A percentile compares a stretch with the other conserved stretches of the same genome.
phyloP scores from a whole-genome alignment of 257 asterid genomes.

The Nicotiana noctiflora region DNA sequence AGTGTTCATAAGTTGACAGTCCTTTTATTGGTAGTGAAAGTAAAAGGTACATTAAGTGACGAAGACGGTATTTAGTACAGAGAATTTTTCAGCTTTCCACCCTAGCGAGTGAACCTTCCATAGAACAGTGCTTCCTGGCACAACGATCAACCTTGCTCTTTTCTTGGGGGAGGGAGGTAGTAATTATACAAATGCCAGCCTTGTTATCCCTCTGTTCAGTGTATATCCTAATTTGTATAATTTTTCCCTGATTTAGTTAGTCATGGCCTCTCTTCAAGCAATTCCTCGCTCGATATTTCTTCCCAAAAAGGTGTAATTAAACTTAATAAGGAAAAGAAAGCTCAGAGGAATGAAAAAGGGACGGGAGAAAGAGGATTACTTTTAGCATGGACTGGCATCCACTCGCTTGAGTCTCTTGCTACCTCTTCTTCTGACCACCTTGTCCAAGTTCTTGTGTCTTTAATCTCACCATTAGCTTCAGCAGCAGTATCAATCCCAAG shows the following conservation, averaged over 20 bases:
- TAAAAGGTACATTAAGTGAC: background rate
- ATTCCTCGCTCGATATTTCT: background rate
- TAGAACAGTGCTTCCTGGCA: no score
- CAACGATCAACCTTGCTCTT: no score
- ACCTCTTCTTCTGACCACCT: slow-evolving; percentile 86
- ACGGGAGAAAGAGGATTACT: slow-evolving; percentile 32
- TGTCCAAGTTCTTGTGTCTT: slow-evolving; percentile 72
- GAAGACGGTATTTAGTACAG: background rate
- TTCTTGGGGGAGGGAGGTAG: no score
- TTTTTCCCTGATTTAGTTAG: background rate
- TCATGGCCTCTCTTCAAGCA: background rate
- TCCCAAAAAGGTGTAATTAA: background rate
- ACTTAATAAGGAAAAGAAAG: background rate
- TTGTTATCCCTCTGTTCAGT: background rate
- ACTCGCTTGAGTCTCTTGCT: slow-evolving; percentile 52
- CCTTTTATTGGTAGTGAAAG: background rate
- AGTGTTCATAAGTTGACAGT: background rate
- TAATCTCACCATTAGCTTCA: slow-evolving; percentile 62
- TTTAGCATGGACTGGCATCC: slow-evolving; percentile 77
- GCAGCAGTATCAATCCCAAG: slow-evolving; percentile 82
- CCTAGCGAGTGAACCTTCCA: no score
- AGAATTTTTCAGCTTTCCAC: no score
- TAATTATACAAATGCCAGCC: no score
- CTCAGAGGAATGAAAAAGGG: background rate
- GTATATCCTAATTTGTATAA: background rate